Evolutionary conservation across 495 filamentous ascomycete genomes (phyloP).

Genomic region (Eremomyces bilateralis): DNA sequence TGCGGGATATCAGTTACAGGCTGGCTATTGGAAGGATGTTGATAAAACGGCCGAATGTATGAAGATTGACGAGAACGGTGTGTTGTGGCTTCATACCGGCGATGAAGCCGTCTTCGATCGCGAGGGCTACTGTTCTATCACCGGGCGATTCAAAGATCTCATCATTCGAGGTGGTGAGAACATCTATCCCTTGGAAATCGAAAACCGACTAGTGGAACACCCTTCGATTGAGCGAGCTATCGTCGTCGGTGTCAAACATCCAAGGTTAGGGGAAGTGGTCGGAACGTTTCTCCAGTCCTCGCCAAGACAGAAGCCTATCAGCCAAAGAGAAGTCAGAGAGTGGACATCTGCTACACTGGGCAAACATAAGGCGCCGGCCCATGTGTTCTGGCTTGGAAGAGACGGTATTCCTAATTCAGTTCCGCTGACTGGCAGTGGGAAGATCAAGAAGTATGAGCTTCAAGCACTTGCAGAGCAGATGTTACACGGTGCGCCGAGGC

Average conservation of each 20-base stretch:
- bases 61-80: constrained; percentile 32
- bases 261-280: constrained; percentile 45
- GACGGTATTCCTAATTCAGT: constrained; percentile 32
- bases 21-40: constrained; percentile 50
- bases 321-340: constrained; percentile 28
- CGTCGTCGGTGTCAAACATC: constrained; percentile 40
- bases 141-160: constrained; percentile 42
- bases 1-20: constrained; percentile 42
- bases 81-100: constrained; percentile 44
- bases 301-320: constrained; percentile 13
- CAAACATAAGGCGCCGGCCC: constrained; percentile 41
- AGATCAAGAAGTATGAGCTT: constrained; percentile 41
- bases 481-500: neutral
- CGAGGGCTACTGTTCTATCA: constrained; percentile 41
- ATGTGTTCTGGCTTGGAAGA: constrained; percentile 43
- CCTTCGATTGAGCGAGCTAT: constrained; percentile 31
- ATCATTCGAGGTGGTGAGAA: constrained; percentile 29
- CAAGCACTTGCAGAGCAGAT: neutral
- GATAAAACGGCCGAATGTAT: constrained; percentile 44
- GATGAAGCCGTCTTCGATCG: constrained; percentile 48
- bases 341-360: constrained; percentile 41
- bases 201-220: constrained; percentile 39
- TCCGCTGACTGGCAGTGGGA: constrained; percentile 49
- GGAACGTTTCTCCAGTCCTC: constrained; percentile 31
- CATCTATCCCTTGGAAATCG: constrained; percentile 52